Conservation (phyloP, 257 asterid species). For the Cinchona pubescens region DNA sequence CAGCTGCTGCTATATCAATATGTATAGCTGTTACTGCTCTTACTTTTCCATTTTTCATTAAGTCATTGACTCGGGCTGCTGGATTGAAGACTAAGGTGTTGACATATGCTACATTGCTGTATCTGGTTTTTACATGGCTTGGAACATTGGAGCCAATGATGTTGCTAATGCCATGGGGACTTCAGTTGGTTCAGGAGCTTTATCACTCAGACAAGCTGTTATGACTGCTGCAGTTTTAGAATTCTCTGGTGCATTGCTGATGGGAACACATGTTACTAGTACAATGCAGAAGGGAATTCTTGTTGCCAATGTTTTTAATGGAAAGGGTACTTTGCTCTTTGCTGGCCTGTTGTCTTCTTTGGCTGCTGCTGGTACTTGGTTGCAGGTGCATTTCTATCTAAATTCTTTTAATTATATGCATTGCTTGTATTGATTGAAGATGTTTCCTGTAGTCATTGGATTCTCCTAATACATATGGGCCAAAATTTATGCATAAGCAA, state of each 20-base stretch:
- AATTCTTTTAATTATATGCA: neutral
- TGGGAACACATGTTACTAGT: slow-evolving; percentile 91
- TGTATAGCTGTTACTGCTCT: slow-evolving; percentile 81
- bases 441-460: neutral
- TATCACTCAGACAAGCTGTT: slow-evolving; percentile 80
- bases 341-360: slow-evolving; percentile 82
- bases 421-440: neutral
- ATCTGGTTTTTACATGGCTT: slow-evolving; percentile 96
- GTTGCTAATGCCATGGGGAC: slow-evolving; percentile 99
- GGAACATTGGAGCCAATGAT: slow-evolving; percentile 97
- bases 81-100: slow-evolving; percentile 47
- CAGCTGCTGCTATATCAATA: slow-evolving; percentile 70
- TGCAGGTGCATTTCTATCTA: slow-evolving; percentile 50
- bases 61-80: slow-evolving; percentile 58
- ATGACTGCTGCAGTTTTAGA: slow-evolving; percentile 80
- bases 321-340: slow-evolving; percentile 80
- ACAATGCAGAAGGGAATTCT: slow-evolving; percentile 99
- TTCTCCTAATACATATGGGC: neutral
- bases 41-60: slow-evolving; percentile 62
- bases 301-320: slow-evolving; percentile 74
- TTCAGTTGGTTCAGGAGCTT: slow-evolving; percentile 93
- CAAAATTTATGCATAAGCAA: neutral
- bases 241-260: slow-evolving; percentile 79
- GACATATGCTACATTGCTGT: slow-evolving; percentile 66
- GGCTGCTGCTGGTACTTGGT: slow-evolving; percentile 99